These are phyloP conservation scores for Wickerhamomyces bisporus DNA, from an alignment of 805 yeast genomes.

Conservation along the genomic window DNA sequence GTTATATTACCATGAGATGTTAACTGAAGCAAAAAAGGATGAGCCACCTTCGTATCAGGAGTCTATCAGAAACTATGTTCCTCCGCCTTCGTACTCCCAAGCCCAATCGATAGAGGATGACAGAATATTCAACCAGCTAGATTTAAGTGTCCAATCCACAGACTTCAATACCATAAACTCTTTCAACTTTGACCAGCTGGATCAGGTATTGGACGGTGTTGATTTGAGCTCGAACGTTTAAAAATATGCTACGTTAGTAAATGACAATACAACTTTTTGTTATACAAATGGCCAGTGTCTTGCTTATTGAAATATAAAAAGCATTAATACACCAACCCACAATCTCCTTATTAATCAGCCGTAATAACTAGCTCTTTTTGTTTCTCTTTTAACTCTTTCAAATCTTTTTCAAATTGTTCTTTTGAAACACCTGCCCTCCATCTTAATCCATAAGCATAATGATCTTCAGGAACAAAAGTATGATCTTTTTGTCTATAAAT, in stretches of 20 bases:
- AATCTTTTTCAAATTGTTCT: conserved; percentile 17
- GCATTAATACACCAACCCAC: too few relatives aligned
- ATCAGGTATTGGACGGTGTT: conserved; percentile 7
- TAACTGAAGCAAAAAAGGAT: neutral
- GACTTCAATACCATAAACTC: conserved; percentile 13
- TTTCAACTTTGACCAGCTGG: conserved; percentile 14
- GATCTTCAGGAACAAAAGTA: conserved; percentile 11
- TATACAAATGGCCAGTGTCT: too few relatives aligned
- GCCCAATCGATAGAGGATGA: conserved; percentile 1
- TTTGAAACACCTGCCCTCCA: conserved; percentile 7
- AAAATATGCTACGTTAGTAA: too few relatives aligned
- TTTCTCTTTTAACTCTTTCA: neutral
- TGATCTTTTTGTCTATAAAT: conserved; percentile 25
- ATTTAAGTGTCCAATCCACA: conserved; percentile 10
- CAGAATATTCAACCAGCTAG: conserved; percentile 7
- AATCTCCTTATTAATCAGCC: neutral
- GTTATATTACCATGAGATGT: too few relatives aligned
- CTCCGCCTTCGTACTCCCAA: conserved; percentile 3
- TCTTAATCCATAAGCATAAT: conserved; percentile 8
- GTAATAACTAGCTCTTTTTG: conserved; percentile 2
- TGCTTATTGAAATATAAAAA: too few relatives aligned
- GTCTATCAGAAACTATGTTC: conserved; percentile 3
- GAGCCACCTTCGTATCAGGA: conserved; percentile 11
- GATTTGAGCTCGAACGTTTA: conserved; percentile 1
- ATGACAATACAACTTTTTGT: too few relatives aligned